A percentile compares a stretch with the other conserved stretches of the same genome.
phyloP scores from a whole-genome alignment of 768 basidiomycete genomes.

The Termitomyces titanicus region DNA sequence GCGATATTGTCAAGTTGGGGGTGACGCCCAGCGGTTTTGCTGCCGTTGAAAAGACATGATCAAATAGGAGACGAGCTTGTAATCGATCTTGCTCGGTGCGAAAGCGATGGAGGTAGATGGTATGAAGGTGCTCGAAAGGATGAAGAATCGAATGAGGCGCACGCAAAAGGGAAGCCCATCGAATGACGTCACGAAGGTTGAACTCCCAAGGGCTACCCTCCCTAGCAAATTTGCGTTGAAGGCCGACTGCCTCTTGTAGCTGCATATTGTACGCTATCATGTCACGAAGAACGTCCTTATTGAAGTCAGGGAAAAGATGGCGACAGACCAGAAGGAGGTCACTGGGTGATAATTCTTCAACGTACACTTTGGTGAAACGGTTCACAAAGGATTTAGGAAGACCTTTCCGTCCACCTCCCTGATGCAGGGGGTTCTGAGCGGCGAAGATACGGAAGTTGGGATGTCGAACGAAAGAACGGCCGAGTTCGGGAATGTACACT shows the following conservation, averaged over 20 bases:
- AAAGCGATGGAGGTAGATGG: slow-evolving; percentile 85
- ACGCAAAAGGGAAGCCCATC: slow-evolving; percentile 71
- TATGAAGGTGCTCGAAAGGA: slow-evolving; percentile 62
- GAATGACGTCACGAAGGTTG: slow-evolving; percentile 90
- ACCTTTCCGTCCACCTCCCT: slow-evolving; percentile 97
- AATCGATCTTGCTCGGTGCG: slow-evolving; percentile 65
- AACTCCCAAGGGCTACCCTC: slow-evolving; percentile 96
- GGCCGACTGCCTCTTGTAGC: slow-evolving; percentile 64
- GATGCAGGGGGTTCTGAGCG: slow-evolving; percentile 93
- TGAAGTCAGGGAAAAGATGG: slow-evolving; percentile 63
- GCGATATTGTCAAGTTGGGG: slow-evolving; percentile 41
- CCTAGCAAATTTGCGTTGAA: slow-evolving; percentile 63
- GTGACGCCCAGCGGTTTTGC: slow-evolving; percentile 18
- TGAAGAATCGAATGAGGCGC: slow-evolving; percentile 29
- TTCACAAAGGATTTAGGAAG: slow-evolving; percentile 97
- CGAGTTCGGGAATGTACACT: slow-evolving; percentile 93
- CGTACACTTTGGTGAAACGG: slow-evolving; percentile 96
- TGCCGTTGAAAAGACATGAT: slow-evolving; percentile 40
- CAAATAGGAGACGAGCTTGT: slow-evolving; percentile 49
- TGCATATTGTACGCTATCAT: slow-evolving; percentile 85
- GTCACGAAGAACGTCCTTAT: slow-evolving; percentile 46
- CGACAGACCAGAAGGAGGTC: slow-evolving; percentile 81
- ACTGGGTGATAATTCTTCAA: slow-evolving; percentile 74
- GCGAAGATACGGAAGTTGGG: slow-evolving; percentile 97
- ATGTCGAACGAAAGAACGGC: slow-evolving; percentile 82